Base-by-base conservation (phyloP, 2,329 filamentous ascomycete genomes). In the Hawksworthiomyces lignivorus region DNA sequence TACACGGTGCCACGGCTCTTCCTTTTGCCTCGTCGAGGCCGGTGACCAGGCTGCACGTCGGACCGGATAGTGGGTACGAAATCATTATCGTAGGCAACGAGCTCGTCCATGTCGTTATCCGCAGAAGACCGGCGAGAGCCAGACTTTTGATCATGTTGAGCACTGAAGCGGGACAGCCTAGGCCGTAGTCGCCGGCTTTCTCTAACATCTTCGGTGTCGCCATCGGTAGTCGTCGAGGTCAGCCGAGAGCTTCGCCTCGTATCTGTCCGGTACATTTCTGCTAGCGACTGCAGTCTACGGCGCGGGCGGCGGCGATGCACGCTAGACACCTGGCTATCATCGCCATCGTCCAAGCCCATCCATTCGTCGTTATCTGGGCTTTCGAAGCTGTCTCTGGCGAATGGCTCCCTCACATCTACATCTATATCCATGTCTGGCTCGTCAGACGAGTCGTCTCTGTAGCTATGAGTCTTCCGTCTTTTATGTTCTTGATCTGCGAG, bases 31-130 rank as follows among this genome's bases (percentile, higher is more conserved):
- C 46, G 43, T 45, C 21, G 45, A 35, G 12, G 24, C 17, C 36
- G 40, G 21, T 41, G 41, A 10, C 34, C 44, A 8, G 46, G 49
- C 38, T 43, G 39, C 7, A 56, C 47, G 43, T 59, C 56, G 2
- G 54, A 59, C 26, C 48, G 51, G n/a, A 57, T 45, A 4, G 55
- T 40, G 17, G 52, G 50, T 15, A 56, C 50, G 14, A 50, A 52
- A 4, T 57, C 54, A n/a, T 40, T 47, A 9, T 55, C 53, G 15
- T 52, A 53, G 1, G 44, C 51, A 8, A 56, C 57, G 2, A 58
- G 52, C 41, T 60, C 56, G 24, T 60, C 60, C 4, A 33, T 21
- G 7, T 57, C 55, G 20, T 56, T 48, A 14, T 52, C 44, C 4
- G 12, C 27, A 7, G 15, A 8, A 14, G 19, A 19, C 6, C 32